These are phyloP conservation scores for Hyaloscypha finlandica DNA, from an alignment of 495 filamentous ascomycete species.

Conservation along the genomic window DNA sequence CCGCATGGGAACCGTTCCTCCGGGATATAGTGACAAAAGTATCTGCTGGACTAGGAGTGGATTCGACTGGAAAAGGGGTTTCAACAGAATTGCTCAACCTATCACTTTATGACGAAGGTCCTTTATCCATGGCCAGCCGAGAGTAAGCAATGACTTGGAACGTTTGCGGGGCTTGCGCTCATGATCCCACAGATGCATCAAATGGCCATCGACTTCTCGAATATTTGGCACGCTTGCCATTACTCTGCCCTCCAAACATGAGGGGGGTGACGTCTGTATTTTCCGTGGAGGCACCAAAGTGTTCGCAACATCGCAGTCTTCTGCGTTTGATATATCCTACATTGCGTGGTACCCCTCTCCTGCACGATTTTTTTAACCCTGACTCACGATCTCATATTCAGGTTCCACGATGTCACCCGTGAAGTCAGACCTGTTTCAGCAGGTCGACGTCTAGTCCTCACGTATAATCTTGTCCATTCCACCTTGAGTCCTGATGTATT, in stretches of 20 bases:
- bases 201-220: constrained; percentile 38
- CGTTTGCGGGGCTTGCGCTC: neutral
- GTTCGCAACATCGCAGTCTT: constrained; percentile 41
- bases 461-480: constrained; percentile 53
- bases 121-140: constrained; percentile 51
- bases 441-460: constrained; percentile 54
- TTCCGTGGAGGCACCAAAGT: constrained; percentile 39
- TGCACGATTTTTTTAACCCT: neutral
- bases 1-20: constrained; percentile 38
- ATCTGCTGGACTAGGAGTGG: constrained; percentile 38
- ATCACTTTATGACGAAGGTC: constrained; percentile 55
- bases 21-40: constrained; percentile 29
- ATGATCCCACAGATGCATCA: constrained; percentile 21
- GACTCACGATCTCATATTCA: constrained; percentile 9
- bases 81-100: constrained; percentile 53
- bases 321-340: constrained; percentile 35
- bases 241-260: constrained; percentile 53
- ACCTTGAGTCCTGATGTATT: constrained; percentile 16
- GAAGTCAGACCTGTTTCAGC: constrained; percentile 49
- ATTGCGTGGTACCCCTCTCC: constrained; percentile 42
- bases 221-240: constrained; percentile 60
- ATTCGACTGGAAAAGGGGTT: constrained; percentile 29
- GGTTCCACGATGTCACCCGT: constrained; percentile 56
- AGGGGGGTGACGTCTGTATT: constrained; percentile 52
- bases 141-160: constrained; percentile 41